These are phyloP conservation scores for Neoboletus subvelutipes DNA, from an alignment of 768 basidiomycete genomes.

Conservation along the genomic window DNA sequence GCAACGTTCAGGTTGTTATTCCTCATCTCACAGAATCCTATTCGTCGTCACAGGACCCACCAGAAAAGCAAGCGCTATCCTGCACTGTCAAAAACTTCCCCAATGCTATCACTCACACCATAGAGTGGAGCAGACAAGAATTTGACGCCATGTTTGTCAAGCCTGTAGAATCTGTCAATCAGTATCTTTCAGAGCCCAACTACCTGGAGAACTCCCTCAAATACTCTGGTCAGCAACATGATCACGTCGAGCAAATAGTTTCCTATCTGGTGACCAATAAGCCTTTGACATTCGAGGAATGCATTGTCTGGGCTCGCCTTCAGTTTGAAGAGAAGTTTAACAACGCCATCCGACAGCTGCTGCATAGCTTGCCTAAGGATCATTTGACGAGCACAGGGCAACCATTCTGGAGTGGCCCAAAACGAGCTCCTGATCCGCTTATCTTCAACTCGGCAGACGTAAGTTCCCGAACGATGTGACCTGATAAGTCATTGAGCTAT, in stretches of 20 bases:
- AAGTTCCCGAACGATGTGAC: constrained; percentile 31
- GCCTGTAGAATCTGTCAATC: constrained; percentile 90
- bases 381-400: constrained; percentile 87
- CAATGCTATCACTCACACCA: constrained; percentile 95
- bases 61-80: constrained; percentile 94
- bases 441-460: constrained; percentile 87
- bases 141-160: constrained; percentile 94
- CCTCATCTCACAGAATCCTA: constrained; percentile 96
- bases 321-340: constrained; percentile 94
- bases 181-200: constrained; percentile 95
- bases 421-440: constrained; percentile 92
- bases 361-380: constrained; percentile 95
- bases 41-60: constrained; percentile 96
- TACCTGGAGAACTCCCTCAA: constrained; percentile 89
- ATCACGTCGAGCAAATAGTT: constrained; percentile 85
- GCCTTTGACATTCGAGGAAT: constrained; percentile 95
- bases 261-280: constrained; percentile 90
- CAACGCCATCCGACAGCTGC: constrained; percentile 88
- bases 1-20: constrained; percentile 93
- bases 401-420: constrained; percentile 99
- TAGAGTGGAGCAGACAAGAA: constrained; percentile 95
- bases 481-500: constrained; percentile 12
- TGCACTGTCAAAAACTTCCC: constrained; percentile 99
- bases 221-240: constrained; percentile 87
- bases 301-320: constrained; percentile 93